These are phyloP conservation scores for Hymenoscyphus fructigenus DNA, from an alignment of 2,329 filamentous ascomycete species.

Conservation along the genomic window DNA sequence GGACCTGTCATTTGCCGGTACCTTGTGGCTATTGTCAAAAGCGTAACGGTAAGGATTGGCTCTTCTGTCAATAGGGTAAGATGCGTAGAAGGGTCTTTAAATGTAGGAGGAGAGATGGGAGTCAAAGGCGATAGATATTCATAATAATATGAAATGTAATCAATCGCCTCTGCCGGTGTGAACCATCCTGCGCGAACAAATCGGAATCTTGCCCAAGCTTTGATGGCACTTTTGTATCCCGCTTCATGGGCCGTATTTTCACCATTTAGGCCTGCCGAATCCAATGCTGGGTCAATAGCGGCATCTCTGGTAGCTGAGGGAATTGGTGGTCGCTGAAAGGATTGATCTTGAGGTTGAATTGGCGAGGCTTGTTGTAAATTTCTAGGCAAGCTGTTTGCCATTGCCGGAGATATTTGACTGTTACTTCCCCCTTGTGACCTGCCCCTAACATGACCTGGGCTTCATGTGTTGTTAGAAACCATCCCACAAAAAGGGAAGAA, in stretches of 20 bases:
- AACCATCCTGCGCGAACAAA: constrained; percentile 98
- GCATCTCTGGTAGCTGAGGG: constrained; percentile 26
- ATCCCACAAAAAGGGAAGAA: constrained; percentile 47
- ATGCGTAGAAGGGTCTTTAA: constrained; percentile 78
- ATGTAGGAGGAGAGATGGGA: constrained; percentile 89
- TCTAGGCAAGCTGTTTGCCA: constrained; percentile 18
- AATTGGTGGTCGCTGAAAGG: constrained; percentile 25
- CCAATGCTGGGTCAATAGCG: constrained; percentile 33
- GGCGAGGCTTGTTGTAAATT: background rate
- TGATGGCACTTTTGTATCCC: constrained; percentile 68
- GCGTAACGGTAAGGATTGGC: constrained; percentile 86
- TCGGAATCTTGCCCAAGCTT: constrained; percentile 86
- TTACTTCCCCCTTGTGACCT: constrained; percentile 19
- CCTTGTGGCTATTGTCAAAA: constrained; percentile 86
- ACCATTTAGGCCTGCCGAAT: constrained; percentile 18
- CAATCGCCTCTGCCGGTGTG: constrained; percentile 86
- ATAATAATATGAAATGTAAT: constrained; percentile 96
- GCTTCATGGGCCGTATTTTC: constrained; percentile 43
- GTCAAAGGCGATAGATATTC: constrained; percentile 87
- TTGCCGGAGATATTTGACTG: constrained; percentile 31
- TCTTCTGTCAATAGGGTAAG: constrained; percentile 81
- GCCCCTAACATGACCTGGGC: constrained; percentile 35
- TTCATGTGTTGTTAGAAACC: constrained; percentile 44
- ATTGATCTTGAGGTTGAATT: background rate
- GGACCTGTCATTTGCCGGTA: constrained; percentile 80